phyloP scores from a whole-genome alignment of 2,329 filamentous ascomycete species.

The Colletotrichum ledebouriae region DNA sequence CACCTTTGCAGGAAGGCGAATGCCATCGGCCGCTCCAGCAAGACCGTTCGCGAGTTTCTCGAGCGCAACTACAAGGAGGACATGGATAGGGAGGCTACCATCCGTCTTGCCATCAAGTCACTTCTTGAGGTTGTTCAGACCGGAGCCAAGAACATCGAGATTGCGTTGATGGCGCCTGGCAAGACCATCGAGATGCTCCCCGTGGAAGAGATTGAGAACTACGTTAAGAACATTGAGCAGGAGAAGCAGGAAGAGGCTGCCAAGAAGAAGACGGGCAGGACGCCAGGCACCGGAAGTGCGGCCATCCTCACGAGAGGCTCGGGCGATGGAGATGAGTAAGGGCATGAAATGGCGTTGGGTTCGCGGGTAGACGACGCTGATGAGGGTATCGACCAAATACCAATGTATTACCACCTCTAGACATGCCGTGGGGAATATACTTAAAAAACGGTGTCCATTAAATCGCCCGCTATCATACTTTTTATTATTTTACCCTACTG shows the following conservation, averaged over 20 bases:
- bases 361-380: constrained; percentile 40
- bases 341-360: constrained; percentile 38
- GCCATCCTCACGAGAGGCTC: constrained; percentile 79
- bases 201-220: constrained; percentile 94
- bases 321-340: constrained; percentile 50
- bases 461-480: constrained; percentile 37
- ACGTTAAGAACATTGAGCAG: constrained; percentile 98
- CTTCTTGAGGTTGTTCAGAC: constrained; percentile 98
- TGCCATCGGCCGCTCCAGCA: constrained; percentile 97
- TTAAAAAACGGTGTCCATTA: constrained; percentile 34
- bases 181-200: constrained; percentile 94
- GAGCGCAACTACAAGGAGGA: constrained; percentile 99
- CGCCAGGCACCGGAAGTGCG: constrained; percentile 77
- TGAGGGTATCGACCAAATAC: constrained; percentile 45
- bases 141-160: constrained; percentile 99
- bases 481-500: constrained; percentile 23
- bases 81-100: constrained; percentile 96
- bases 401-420: constrained; percentile 56
- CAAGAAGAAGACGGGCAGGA: constrained; percentile 91
- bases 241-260: constrained; percentile 99
- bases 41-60: constrained; percentile 98
- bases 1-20: constrained; percentile 87
- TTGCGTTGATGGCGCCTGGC: constrained; percentile 96
- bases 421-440: constrained; percentile 43
- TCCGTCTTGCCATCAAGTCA: constrained; percentile 98